Conservation (phyloP, 2,329 filamentous ascomycete genomes). For the Fusarium pininemorale region DNA sequence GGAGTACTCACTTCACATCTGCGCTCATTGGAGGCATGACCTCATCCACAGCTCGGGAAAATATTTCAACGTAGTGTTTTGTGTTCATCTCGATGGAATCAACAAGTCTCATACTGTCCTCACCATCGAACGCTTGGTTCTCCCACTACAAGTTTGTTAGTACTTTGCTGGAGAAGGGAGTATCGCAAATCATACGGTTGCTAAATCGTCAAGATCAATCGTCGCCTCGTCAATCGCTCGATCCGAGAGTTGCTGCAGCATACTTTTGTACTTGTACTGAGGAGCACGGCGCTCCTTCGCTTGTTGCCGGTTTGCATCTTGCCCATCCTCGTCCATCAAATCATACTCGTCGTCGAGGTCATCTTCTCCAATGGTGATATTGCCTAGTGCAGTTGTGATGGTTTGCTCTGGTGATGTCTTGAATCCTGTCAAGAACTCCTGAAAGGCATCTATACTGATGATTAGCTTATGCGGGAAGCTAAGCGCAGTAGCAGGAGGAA, state of each 20-base stretch:
- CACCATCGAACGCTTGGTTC: constrained; percentile 60
- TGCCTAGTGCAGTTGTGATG: constrained; percentile 82
- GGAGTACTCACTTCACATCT: constrained; percentile 73
- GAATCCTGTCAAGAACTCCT: constrained; percentile 88
- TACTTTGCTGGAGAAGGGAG: background rate
- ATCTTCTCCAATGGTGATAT: constrained; percentile 87
- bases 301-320: constrained; percentile 60
- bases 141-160: constrained; percentile 71
- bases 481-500: background rate
- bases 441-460: constrained; percentile 72
- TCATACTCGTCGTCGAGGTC: constrained; percentile 91
- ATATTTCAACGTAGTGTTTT: constrained; percentile 92
- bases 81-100: constrained; percentile 90
- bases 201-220: constrained; percentile 90
- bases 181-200: constrained; percentile 63
- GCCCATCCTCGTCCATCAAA: constrained; percentile 85
- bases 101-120: constrained; percentile 77
- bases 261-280: constrained; percentile 86
- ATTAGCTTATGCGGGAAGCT: constrained; percentile 41
- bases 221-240: constrained; percentile 79
- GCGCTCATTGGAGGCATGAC: constrained; percentile 80
- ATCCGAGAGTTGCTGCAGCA: constrained; percentile 88
- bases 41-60: constrained; percentile 88
- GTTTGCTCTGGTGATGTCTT: constrained; percentile 78
- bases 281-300: constrained; percentile 63